Evolutionary conservation across 2,329 filamentous ascomycete genomes (phyloP), one percentile per base, ranked within the genome.

Genomic region (Alternaria hordeiaustralica): DNA sequence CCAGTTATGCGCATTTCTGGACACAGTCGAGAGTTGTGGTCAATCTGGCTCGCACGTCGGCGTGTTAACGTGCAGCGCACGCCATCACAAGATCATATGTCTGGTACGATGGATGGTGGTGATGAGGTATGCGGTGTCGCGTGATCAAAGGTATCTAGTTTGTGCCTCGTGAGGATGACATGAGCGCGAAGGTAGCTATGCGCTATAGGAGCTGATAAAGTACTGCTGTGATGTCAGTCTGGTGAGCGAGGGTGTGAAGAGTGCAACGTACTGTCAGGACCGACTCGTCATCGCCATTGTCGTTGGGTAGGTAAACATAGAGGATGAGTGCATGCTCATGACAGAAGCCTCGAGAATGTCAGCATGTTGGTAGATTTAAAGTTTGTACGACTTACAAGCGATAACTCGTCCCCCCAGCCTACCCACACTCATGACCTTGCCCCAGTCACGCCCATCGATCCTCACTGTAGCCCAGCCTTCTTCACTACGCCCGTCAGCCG

Each of bases 401-500:
- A 98, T 96, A 55, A 98, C 95, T 70, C 93, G 87, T 1, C 94
- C 95, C 71, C 96, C 95, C 28, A 98, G 82, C 55, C 94, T 86
- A 2, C 95, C 95, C 12, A 98, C 94, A 78, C 93, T 96, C 69
- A 99, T 84, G n/a, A 98, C 95, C 70, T 88, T 89, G 30, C 93
- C 93, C 95, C 96, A 98, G 78, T 99, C 96, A 78, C 89, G 91
- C 33, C 94, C 96, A 81, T 98, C 96, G 23, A 98, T 94, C 57
- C 92, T 87, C 36, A 98, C 95, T 23, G 88, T 93, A 1, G 94
- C 93, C 93, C 95, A 98, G 49, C 89, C 89, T 65, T 93, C 89
- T 13, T 94, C 92, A 13, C 92, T 92, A 20, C 88, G 89, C 57
- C 89, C 86, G 63, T 85, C 83, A 0, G 84, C 82, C 46, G 81